phyloP scores from a whole-genome alignment of 2,329 filamentous ascomycete species.

The Cryphonectria radicalis region DNA sequence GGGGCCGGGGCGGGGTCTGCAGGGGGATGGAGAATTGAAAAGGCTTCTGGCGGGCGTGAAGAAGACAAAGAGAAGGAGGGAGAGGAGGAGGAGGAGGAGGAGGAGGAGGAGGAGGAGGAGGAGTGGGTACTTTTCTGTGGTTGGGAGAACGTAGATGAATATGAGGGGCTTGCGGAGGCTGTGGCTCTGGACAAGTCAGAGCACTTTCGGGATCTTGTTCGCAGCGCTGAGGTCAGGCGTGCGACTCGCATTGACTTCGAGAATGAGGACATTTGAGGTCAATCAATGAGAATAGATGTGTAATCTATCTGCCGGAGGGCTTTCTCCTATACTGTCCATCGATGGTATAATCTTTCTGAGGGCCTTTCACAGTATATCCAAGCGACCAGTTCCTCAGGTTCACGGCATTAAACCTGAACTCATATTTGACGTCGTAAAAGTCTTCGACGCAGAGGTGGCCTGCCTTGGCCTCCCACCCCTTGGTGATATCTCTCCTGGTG shows the following conservation, averaged over 20 bases:
- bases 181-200: background rate
- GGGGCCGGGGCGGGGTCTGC: background rate
- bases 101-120: background rate
- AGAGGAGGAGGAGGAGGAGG: background rate
- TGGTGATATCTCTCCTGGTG: conserved; percentile 31
- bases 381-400: conserved; percentile 63
- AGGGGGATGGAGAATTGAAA: conserved; percentile 13
- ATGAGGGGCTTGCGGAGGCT: background rate
- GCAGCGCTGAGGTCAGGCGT: background rate
- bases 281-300: background rate
- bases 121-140: conserved; percentile 1
- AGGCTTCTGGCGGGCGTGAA: background rate
- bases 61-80: background rate
- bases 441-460: conserved; percentile 74
- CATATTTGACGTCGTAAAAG: conserved; percentile 71
- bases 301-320: background rate
- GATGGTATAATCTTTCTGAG: conserved; percentile 74
- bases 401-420: conserved; percentile 65
- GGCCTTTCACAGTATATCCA: conserved; percentile 69
- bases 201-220: background rate
- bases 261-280: background rate
- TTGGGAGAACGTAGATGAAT: background rate
- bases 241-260: conserved; percentile 1
- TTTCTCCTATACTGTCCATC: conserved; percentile 51
- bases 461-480: conserved; percentile 66